phyloP scores from a whole-genome alignment of 306 rosid genomes.

The Glycyrrhiza uralensis region DNA sequence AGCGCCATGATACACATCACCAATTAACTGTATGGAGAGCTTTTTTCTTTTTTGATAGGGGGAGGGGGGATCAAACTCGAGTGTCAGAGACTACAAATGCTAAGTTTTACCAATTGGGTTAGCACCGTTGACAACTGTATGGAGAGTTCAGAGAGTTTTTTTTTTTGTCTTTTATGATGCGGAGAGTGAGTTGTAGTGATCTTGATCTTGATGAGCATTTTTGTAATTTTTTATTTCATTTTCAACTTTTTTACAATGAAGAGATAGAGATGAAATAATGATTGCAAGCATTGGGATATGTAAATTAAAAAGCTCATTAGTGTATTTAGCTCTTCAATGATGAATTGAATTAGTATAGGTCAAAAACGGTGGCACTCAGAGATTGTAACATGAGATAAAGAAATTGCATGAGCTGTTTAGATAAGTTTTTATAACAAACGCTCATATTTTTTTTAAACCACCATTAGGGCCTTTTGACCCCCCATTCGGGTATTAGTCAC shows the following conservation, averaged over 20 bases:
- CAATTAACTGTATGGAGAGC: no score
- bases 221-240: constrained; percentile 23
- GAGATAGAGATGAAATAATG: constrained; percentile 37
- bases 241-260: constrained; percentile 7
- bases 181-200: constrained; percentile 1
- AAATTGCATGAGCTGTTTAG: constrained; percentile 8
- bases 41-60: no score
- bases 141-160: not conserved
- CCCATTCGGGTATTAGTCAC: no score
- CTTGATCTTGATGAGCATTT: constrained; percentile 24
- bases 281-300: constrained; percentile 27
- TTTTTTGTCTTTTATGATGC: constrained; percentile 6
- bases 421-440: constrained; percentile 12
- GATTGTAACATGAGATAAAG: constrained; percentile 9
- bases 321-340: constrained; percentile 18
- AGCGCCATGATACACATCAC: constrained; percentile 11
- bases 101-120: no score
- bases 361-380: not conserved
- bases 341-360: not conserved
- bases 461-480: no score
- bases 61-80: no score
- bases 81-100: no score
- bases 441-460: no score
- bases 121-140: no score
- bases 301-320: constrained; percentile 20